Percentiles rank a stretch among this genome's conserved stretches.
These are phyloP conservation scores for Cercospora citrullina DNA, from an alignment of 2,329 filamentous ascomycete genomes.

Conservation along the genomic window DNA sequence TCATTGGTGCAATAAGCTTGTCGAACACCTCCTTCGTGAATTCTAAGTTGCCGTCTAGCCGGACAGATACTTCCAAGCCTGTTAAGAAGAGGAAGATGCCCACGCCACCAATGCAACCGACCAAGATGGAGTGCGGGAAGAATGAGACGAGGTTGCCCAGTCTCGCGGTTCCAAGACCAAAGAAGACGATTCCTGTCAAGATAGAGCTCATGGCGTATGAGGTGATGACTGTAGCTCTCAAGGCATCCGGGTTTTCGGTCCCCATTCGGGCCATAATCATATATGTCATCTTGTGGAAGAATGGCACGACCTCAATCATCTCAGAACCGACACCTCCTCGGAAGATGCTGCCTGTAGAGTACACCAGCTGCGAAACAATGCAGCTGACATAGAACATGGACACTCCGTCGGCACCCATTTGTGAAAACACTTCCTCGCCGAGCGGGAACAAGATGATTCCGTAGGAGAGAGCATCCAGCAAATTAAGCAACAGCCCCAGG, in stretches of 20 bases:
- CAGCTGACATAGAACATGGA: slow-evolving; percentile 99
- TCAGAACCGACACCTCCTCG: slow-evolving; percentile 90
- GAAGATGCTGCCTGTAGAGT: slow-evolving; percentile 86
- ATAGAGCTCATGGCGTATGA: slow-evolving; percentile 89
- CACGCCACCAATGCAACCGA: slow-evolving; percentile 95
- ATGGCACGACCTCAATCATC: slow-evolving; percentile 97
- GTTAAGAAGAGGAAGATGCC: slow-evolving; percentile 93
- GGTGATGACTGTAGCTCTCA: slow-evolving; percentile 91
- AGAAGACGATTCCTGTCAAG: slow-evolving; percentile 88
- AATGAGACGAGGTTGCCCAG: slow-evolving; percentile 94
- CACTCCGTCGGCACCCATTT: slow-evolving; percentile 87
- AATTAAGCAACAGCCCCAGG: slow-evolving; percentile 84
- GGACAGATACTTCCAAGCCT: slow-evolving; percentile 88
- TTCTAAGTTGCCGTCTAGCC: slow-evolving; percentile 79
- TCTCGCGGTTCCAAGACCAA: slow-evolving; percentile 80
- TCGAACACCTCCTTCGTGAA: slow-evolving; percentile 76
- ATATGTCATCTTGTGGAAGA: slow-evolving; percentile 97
- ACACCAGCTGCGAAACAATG: slow-evolving; percentile 88
- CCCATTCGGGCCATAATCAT: slow-evolving; percentile 80
- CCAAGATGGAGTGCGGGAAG: slow-evolving; percentile 92
- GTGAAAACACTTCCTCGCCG: slow-evolving; percentile 79
- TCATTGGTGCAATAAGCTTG: slow-evolving; percentile 71
- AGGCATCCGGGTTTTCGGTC: slow-evolving; percentile 75
- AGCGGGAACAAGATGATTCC: slow-evolving; percentile 89
- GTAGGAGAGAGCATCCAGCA: slow-evolving; percentile 92